Evolutionary conservation across 345 rosid species (phyloP).

Genomic region (Euclidium syriacum): DNA sequence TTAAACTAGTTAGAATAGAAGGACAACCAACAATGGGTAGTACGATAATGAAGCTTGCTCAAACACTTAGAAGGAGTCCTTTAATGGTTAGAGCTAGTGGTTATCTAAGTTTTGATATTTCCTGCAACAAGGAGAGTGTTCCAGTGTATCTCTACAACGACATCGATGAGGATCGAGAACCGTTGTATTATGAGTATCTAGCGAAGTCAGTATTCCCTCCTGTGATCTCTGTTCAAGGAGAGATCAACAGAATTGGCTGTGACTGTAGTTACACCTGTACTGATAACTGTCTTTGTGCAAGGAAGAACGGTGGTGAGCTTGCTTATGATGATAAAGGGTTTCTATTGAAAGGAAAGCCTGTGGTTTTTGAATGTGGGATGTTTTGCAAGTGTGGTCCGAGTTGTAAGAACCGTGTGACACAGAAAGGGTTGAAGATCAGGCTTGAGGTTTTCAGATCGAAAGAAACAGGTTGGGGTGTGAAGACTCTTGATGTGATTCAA

Average conservation of each 20-base stretch:
- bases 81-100: conserved; percentile 57
- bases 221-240: conserved; percentile 28
- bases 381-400: conserved; percentile 57
- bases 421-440: conserved; percentile 57
- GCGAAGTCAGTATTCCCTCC: conserved; percentile 51
- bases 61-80: conserved; percentile 41
- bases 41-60: conserved; percentile 50
- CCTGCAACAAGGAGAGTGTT: conserved; percentile 46
- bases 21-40: conserved; percentile 87
- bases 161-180: conserved; percentile 60
- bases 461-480: conserved; percentile 81
- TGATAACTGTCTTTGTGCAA: conserved; percentile 62
- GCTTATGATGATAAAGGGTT: conserved; percentile 58
- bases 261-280: conserved; percentile 58
- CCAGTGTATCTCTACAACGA: conserved; percentile 77
- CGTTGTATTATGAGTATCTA: conserved; percentile 60
- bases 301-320: conserved; percentile 80
- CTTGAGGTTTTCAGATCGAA: conserved; percentile 79
- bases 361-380: conserved; percentile 74
- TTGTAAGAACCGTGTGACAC: conserved; percentile 70
- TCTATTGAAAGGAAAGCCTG: conserved; percentile 73
- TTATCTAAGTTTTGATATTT: conserved; percentile 62
- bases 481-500: conserved; percentile 70
- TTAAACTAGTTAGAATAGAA: conserved; percentile 55
- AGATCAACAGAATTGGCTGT: conserved; percentile 27